Percentiles rank a stretch among this genome's conserved stretches.
These are phyloP conservation scores for Spergularia bocconei DNA, from an alignment of 148 eudicot genomes.

Conservation along the genomic window DNA sequence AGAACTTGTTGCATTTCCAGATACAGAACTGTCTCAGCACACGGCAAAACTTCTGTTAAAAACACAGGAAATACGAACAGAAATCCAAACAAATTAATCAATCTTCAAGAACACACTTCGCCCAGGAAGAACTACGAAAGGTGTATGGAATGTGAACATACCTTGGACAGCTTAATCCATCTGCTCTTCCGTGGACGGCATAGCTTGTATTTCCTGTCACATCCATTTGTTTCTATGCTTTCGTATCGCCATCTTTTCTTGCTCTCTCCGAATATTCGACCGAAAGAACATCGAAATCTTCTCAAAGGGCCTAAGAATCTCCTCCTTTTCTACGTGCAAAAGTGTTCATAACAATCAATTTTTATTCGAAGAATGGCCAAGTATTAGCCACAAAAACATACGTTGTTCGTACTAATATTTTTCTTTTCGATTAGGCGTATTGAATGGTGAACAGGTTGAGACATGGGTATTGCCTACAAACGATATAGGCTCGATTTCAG, in stretches of 20 bases:
- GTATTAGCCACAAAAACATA: background rate
- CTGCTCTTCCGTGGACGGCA: constrained; percentile 12
- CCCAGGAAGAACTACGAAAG: too few species aligned
- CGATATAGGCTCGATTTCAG: background rate
- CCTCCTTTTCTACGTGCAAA: constrained; percentile 31
- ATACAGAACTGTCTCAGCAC: constrained; percentile 31
- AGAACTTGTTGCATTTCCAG: constrained; percentile 37
- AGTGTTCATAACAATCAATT: background rate
- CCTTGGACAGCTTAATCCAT: constrained; percentile 25
- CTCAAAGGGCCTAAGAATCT: constrained; percentile 28
- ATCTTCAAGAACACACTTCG: background rate
- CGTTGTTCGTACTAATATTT: too few species aligned
- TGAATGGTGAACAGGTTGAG: too few species aligned
- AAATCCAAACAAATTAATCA: background rate
- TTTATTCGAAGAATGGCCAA: background rate
- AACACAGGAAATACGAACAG: background rate
- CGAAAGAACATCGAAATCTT: constrained; percentile 21
- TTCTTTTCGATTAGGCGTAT: too few species aligned
- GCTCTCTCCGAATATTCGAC: constrained; percentile 21
- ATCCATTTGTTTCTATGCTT: constrained; percentile 23
- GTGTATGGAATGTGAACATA: background rate
- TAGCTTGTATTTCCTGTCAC: constrained; percentile 12
- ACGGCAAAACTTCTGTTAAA: constrained; percentile 32
- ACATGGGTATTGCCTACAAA: too few species aligned
- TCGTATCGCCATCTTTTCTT: constrained; percentile 38